Percentiles rank a stretch among this genome's conserved stretches.
These are phyloP conservation scores for Betula pendula DNA, from an alignment of 306 rosid species.

Conservation along the genomic window DNA sequence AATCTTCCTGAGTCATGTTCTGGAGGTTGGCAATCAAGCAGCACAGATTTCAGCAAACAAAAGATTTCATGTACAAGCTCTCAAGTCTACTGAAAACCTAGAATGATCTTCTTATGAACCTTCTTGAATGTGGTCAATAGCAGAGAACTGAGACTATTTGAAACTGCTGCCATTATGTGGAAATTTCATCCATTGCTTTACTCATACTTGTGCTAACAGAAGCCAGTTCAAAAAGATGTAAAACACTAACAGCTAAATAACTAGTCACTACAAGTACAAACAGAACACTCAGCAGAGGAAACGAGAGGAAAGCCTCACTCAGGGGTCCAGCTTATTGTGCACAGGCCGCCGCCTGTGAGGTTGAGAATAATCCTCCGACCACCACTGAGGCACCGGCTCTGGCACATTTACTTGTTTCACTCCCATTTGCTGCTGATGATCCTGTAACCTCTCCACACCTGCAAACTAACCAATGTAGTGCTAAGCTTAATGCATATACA, in stretches of 20 bases:
- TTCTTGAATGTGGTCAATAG: not conserved
- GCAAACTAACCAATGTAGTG: conserved; percentile 10
- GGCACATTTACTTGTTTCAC: not conserved
- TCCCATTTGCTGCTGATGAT: conserved; percentile 7
- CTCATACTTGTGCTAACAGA: not conserved
- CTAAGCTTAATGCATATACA: not conserved
- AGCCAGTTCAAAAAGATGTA: not conserved
- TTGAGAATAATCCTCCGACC: conserved; percentile 35
- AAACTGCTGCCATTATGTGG: not conserved
- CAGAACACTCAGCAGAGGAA: not conserved
- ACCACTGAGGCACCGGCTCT: conserved; percentile 20
- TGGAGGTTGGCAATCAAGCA: not conserved
- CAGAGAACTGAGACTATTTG: not conserved
- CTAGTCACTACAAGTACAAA: not conserved
- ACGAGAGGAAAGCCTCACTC: not conserved
- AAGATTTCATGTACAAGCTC: not conserved
- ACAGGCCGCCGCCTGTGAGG: conserved; percentile 34
- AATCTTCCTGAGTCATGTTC: too few relatives aligned
- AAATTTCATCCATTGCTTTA: not conserved
- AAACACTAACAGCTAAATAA: not conserved
- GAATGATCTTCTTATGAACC: not conserved
- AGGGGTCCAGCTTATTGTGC: conserved; percentile 34
- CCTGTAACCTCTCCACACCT: conserved; percentile 20
- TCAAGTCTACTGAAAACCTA: not conserved
- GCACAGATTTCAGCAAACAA: not conserved